Evolutionary conservation across 2,329 filamentous ascomycete genomes (phyloP).

Genomic region (Atkinsonella hypoxylon): DNA sequence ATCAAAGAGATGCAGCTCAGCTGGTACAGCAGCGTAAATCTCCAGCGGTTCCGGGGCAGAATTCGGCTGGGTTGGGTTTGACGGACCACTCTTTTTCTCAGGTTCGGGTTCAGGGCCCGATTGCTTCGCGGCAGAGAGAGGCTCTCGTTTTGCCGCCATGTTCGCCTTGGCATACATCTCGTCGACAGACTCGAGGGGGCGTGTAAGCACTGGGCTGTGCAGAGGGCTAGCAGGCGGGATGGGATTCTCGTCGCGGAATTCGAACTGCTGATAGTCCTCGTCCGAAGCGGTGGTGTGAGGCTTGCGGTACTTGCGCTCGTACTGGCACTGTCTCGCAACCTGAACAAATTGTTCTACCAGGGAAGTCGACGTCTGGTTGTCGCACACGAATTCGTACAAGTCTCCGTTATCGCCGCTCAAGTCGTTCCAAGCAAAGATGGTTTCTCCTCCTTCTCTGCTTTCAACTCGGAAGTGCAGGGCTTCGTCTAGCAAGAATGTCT

Average conservation of each 20-base stretch:
- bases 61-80: conserved; percentile 3
- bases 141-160: conserved; percentile 32
- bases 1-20: conserved; percentile 89
- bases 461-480: conserved; percentile 78
- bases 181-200: conserved; percentile 45
- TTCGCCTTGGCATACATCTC: conserved; percentile 43
- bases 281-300: conserved; percentile 70
- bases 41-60: conserved; percentile 54
- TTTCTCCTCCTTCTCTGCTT: conserved; percentile 66
- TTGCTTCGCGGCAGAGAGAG: conserved; percentile 16
- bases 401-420: conserved; percentile 87
- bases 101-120: conserved; percentile 12
- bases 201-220: conserved; percentile 43
- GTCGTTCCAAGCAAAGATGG: conserved; percentile 88
- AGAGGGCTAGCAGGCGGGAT: conserved; percentile 53
- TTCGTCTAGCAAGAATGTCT: conserved; percentile 92
- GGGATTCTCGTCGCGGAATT: conserved; percentile 55
- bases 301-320: conserved; percentile 87
- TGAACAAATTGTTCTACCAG: conserved; percentile 73
- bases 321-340: conserved; percentile 85
- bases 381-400: conserved; percentile 97
- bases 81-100: neutral
- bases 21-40: conserved; percentile 61
- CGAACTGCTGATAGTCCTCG: conserved; percentile 69
- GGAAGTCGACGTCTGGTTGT: conserved; percentile 53